These are phyloP conservation scores for Ceratobasidium sp. DNA, from an alignment of 1,284 basidiomycete genomes.

Conservation along the genomic window DNA sequence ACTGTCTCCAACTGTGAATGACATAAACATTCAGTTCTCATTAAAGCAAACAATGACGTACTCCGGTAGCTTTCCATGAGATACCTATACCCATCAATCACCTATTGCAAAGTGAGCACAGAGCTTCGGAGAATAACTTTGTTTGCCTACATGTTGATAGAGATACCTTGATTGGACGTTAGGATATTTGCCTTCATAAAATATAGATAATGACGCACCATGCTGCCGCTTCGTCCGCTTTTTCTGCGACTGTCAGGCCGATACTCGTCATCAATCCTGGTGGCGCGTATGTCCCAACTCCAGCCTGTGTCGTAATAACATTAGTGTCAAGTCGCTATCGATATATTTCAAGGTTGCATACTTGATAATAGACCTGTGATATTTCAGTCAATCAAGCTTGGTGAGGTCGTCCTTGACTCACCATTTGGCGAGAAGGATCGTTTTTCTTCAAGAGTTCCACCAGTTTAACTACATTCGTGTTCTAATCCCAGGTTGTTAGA, in stretches of 20 bases:
- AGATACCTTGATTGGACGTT: neutral
- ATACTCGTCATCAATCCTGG: conserved; percentile 16
- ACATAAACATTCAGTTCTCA: too few relatives aligned
- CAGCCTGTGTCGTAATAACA: conserved; percentile 14
- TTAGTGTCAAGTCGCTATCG: too few relatives aligned
- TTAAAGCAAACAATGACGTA: neutral
- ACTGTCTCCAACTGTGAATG: conserved; percentile 31
- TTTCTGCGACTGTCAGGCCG: conserved; percentile 8
- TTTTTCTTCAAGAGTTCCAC: conserved; percentile 41
- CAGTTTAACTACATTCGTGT: conserved; percentile 35
- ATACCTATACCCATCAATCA: conserved; percentile 42
- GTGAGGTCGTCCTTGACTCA: neutral
- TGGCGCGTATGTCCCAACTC: conserved; percentile 40
- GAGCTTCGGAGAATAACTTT: neutral
- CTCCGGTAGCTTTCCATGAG: conserved; percentile 41
- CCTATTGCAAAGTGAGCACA: conserved; percentile 11
- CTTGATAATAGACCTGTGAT: conserved; percentile 12
- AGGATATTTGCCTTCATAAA: neutral
- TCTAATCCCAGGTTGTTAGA: neutral
- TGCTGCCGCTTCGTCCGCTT: conserved; percentile 24
- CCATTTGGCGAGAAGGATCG: conserved; percentile 37
- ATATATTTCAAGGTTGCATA: neutral
- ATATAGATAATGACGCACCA: neutral
- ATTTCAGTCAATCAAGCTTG: neutral
- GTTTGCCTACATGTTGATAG: neutral